Conservation (phyloP, 768 basidiomycete species). For the Hysterangium stoloniferum region DNA sequence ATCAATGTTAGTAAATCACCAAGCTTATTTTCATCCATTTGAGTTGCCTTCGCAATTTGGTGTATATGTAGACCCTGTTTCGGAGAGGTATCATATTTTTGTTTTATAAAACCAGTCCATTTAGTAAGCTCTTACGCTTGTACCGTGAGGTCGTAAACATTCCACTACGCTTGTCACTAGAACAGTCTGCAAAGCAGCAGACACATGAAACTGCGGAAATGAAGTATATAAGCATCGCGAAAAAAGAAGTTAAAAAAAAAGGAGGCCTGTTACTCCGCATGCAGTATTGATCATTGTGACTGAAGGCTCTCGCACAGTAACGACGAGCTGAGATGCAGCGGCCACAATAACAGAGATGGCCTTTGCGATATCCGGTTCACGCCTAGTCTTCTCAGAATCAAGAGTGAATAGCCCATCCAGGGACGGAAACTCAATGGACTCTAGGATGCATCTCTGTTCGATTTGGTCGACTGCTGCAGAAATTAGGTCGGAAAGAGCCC, state of each 20-base stretch:
- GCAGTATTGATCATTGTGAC: background rate
- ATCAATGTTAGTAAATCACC: slow-evolving; percentile 20
- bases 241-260: no score
- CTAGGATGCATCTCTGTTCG: background rate
- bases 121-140: background rate
- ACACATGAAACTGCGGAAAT: background rate
- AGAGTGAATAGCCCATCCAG: background rate
- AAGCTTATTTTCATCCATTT: slow-evolving; percentile 27
- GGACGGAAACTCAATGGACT: background rate
- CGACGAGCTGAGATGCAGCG: background rate
- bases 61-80: slow-evolving; percentile 30
- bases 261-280: background rate
- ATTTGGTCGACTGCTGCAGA: background rate
- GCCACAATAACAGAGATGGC: background rate
- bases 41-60: slow-evolving; percentile 33
- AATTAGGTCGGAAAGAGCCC: background rate
- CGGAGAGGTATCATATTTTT: background rate
- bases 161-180: slow-evolving; percentile 26
- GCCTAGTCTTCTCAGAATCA: background rate
- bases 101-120: background rate
- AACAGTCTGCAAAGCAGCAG: background rate
- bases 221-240: background rate
- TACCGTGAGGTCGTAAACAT: slow-evolving; percentile 56
- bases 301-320: background rate
- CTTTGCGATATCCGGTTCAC: background rate